Evolutionary conservation across 2,329 filamentous ascomycete genomes (phyloP).

Genomic region (Verticillium zaregamsianum): DNA sequence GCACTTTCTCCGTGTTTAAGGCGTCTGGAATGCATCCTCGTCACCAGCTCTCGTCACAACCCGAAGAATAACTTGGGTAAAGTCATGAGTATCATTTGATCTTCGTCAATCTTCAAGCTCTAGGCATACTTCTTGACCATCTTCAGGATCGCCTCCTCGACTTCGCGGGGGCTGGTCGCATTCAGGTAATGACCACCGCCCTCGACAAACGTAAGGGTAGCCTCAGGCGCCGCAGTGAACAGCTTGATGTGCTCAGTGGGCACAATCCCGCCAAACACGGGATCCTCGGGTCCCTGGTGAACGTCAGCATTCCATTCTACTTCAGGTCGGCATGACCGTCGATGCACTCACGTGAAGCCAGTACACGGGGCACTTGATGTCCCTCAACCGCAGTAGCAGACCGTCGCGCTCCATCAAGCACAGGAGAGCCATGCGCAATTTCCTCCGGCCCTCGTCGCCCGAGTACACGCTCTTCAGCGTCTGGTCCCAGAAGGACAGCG

Average conservation of each 20-base stretch:
- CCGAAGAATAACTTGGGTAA: neutral
- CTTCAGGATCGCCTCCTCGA: conserved; percentile 38
- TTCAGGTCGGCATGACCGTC: neutral
- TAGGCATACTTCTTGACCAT: conserved; percentile 31
- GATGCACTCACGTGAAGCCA: conserved; percentile 43
- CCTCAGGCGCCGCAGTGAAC: conserved; percentile 41
- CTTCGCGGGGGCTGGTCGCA: conserved; percentile 42
- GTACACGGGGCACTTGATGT: conserved; percentile 46
- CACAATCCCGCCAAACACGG: conserved; percentile 33
- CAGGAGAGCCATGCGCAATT: conserved; percentile 39
- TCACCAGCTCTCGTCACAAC: too few species aligned
- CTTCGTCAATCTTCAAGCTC: conserved; percentile 4
- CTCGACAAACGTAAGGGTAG: conserved; percentile 37
- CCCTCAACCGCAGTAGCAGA: conserved; percentile 37
- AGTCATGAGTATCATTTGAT: neutral
- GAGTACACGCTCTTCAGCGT: conserved; percentile 41
- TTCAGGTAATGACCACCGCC: conserved; percentile 46
- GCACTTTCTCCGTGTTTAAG: too few species aligned
- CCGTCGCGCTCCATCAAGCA: conserved; percentile 44
- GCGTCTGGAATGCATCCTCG: too few species aligned
- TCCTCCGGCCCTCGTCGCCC: conserved; percentile 45
- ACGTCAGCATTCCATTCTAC: conserved; percentile 5
- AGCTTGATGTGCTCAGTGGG: conserved; percentile 45
- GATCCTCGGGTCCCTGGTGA: conserved; percentile 39
- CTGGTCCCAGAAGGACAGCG: conserved; percentile 38